Percentiles rank a stretch among this genome's conserved stretches.
Conservation (phyloP, 192 early-diverging fungal genomes). For the Backusella macrospora region DNA sequence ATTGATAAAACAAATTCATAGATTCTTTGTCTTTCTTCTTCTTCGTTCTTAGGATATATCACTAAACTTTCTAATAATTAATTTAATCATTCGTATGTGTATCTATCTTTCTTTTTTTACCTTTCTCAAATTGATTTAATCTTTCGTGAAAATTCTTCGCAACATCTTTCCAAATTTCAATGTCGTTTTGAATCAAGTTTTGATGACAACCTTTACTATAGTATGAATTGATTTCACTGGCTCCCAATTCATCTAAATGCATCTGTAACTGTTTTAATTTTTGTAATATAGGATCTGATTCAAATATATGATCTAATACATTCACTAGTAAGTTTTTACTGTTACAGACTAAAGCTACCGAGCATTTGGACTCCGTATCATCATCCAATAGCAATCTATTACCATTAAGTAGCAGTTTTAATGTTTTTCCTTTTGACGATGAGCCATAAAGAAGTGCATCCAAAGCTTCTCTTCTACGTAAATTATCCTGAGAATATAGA, state of each 20-base stretch:
- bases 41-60: not conserved
- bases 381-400: not conserved
- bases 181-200: constrained; percentile 6
- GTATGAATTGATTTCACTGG: constrained; percentile 45
- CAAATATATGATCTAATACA: constrained; percentile 41
- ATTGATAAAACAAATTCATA: constrained; percentile 41
- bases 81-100: not conserved
- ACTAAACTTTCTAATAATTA: not conserved
- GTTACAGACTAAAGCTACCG: not conserved
- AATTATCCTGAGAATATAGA: constrained; percentile 48
- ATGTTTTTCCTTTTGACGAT: constrained; percentile 31
- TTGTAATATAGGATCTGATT: constrained; percentile 44
- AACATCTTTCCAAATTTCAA: constrained; percentile 35
- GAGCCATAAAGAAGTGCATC: constrained; percentile 22
- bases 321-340: constrained; percentile 20
- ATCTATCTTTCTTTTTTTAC: not conserved
- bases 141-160: constrained; percentile 10
- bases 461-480: constrained; percentile 43
- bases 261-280: constrained; percentile 46
- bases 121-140: not conserved
- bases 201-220: constrained; percentile 9
- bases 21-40: constrained; percentile 25
- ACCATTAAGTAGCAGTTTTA: not conserved
- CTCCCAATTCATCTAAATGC: constrained; percentile 51
- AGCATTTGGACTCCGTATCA: not conserved